Evolutionary conservation across 805 yeast genomes (phyloP), one percentile per base, ranked within the genome.

Genomic region (Candida morakotiae): DNA sequence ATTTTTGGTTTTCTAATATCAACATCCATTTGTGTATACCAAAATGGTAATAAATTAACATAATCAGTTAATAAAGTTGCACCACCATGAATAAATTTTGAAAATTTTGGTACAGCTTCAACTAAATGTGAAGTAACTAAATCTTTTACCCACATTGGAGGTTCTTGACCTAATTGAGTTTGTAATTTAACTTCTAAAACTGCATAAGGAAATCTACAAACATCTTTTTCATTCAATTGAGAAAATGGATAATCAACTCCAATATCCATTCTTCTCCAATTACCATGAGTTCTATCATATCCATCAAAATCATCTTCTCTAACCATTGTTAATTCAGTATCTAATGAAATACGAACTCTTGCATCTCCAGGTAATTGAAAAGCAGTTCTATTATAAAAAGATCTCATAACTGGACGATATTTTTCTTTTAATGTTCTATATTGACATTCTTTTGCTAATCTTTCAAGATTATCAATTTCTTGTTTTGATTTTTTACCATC

Each of bases 331-430:
- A 93, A 75, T 65, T 93, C 98, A 0, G 98, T 91, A 58, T 93
- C 99, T 46, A 93, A 79, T 31, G 98, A 93, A 47, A 94, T 93
- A 71, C 99, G 88, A 28, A 93, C 99, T 55, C 98, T 79, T 6
- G 99, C 98, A 63, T 93, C 99, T 41, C 99, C 99, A 5, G 99
- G 98, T 40, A 93, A 76, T 69, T 93, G 98, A 77, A 93, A 93
- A 2, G 98, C 98, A 25, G 98, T 93, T 72, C 99, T 84, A 64
- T 89, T 88, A 67, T 93, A 93, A 61, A 93, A 93, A 1, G 97
- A 86, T 62, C 99, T 79, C 66, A 87, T 85, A 30, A 88, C 96
- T 1, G 99, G 99, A 55, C 97, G 77, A 60, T 85, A 71, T 60
- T 81, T 83, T 58, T 82, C 82, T 56, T 85, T 85, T 48, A 93